phyloP scores from a whole-genome alignment of 176 grass and related monocot species.

The Avena insularis region DNA sequence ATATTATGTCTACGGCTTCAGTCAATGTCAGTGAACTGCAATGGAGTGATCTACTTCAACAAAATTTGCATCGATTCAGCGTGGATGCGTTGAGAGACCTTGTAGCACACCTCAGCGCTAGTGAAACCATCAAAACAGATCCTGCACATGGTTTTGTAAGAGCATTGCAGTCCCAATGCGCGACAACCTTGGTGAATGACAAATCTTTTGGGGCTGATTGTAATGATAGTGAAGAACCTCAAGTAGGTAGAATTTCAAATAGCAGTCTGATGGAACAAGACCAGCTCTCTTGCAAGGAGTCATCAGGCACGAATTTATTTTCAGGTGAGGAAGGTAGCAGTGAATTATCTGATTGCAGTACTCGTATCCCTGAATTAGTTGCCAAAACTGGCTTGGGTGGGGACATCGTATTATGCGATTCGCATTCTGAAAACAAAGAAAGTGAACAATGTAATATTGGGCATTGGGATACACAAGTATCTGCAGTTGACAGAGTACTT shows the following conservation, averaged over 20 bases:
- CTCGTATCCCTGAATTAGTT: slow-evolving; percentile 12
- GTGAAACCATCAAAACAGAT: slow-evolving; percentile 22
- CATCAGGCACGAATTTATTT: neutral
- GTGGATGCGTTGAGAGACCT: slow-evolving; percentile 29
- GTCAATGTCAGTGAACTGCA: slow-evolving; percentile 41
- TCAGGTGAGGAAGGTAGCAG: neutral
- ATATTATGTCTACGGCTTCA: slow-evolving; percentile 44
- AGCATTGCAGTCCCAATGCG: slow-evolving; percentile 43
- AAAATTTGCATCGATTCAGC: slow-evolving; percentile 50
- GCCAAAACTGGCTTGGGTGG: neutral
- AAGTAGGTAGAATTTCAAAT: neutral
- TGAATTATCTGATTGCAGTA: slow-evolving; percentile 1
- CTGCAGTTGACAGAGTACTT: slow-evolving; percentile 56
- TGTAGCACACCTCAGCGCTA: slow-evolving; percentile 29
- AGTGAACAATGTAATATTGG: slow-evolving; percentile 15
- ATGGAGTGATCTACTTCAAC: slow-evolving; percentile 49
- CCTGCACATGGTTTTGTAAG: slow-evolving; percentile 43
- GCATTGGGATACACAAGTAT: slow-evolving; percentile 17
- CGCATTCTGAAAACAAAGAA: slow-evolving; percentile 32
- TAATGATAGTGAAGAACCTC: slow-evolving; percentile 26
- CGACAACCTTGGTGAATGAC: slow-evolving; percentile 20
- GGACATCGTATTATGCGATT: slow-evolving; percentile 15
- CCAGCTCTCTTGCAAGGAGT: slow-evolving; percentile 18
- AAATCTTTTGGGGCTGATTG: slow-evolving; percentile 25
- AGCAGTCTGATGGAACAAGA: slow-evolving; percentile 27